Evolutionary conservation across 345 rosid species (phyloP), one percentile per base, ranked within the genome.

Genomic region (Acer saccharum): DNA sequence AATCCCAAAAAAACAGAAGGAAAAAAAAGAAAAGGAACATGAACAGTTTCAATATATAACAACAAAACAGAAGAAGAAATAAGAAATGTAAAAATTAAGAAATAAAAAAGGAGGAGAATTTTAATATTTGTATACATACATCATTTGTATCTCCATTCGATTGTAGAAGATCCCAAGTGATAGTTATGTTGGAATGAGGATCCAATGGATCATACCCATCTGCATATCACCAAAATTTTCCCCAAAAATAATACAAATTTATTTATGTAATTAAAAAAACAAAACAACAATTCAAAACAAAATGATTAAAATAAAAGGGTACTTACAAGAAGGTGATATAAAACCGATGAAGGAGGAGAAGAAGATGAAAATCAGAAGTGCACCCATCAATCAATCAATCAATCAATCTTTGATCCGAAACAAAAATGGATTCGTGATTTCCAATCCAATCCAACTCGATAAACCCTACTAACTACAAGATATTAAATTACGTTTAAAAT

Each of bases 191-290:
- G 55, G 87, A 98, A 32, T 65, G 23, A 27, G 98, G 97, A 93
- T 95, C 98, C 84, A 93, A 46, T 7, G 97, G 88, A 87, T 95
- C 98, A 86, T 77, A 93, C 68, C 90, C 97, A 88, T 86, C 98
- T 95, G 90, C 84, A 86, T 39, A 50, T 27, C 65, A 69, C 18
- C 44, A 39, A 20, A 64, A 67, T 58, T 60, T 35, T 58, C 39
- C 46, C 13, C 78, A 69, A 71, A 65, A 68, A 75, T 43, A 43
- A 43, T 43, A 1, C 0, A 35, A 1, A 7, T 43, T 43, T 43
- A 43, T 43, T 43, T 43, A 43, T 43, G 2, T 43, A 20, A 75
- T 2, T 50, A 9, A n/a, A 65, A 11, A 76, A 2, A 25, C 27
- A 1, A 76, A 27, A 18, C 50, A 50, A 46, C 5, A 44, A 3